phyloP scores from a whole-genome alignment of 1,284 basidiomycete species.

The Tylopilus sp. region DNA sequence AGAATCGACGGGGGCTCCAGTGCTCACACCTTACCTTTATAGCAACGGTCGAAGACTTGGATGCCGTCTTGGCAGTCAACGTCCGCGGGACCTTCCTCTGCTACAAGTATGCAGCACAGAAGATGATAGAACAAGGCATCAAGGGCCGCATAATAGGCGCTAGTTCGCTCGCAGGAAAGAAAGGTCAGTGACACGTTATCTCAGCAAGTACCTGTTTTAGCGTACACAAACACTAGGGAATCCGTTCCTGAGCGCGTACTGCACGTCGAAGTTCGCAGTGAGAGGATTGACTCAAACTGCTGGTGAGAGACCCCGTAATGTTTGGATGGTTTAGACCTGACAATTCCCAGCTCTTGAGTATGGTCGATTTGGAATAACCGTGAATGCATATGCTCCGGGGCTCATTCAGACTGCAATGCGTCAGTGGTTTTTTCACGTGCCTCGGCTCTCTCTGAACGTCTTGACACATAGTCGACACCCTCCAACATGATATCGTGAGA shows the following conservation, averaged over 20 bases:
- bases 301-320: slow-evolving; percentile 19
- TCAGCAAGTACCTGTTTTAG: background rate
- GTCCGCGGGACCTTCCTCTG: slow-evolving; percentile 48
- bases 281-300: slow-evolving; percentile 45
- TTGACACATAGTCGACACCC: slow-evolving; percentile 19
- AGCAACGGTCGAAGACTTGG: slow-evolving; percentile 38
- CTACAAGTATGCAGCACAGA: slow-evolving; percentile 50
- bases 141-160: slow-evolving; percentile 54
- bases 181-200: slow-evolving; percentile 30
- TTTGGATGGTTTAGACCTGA: slow-evolving; percentile 10
- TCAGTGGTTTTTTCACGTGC: slow-evolving; percentile 18
- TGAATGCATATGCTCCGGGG: slow-evolving; percentile 65
- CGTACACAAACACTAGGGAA: slow-evolving; percentile 22
- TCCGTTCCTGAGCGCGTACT: slow-evolving; percentile 36
- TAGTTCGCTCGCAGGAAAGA: slow-evolving; percentile 48
- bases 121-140: slow-evolving; percentile 50
- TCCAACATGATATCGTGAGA: slow-evolving; percentile 30
- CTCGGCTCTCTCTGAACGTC: background rate
- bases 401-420: slow-evolving; percentile 48
- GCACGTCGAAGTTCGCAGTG: slow-evolving; percentile 46
- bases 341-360: slow-evolving; percentile 49
- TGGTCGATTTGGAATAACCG: slow-evolving; percentile 56
- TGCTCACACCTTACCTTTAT: background rate
- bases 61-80: slow-evolving; percentile 45
- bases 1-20: background rate